phyloP scores from a whole-genome alignment of 257 asterid species.

The Solanum ossicruentum region DNA sequence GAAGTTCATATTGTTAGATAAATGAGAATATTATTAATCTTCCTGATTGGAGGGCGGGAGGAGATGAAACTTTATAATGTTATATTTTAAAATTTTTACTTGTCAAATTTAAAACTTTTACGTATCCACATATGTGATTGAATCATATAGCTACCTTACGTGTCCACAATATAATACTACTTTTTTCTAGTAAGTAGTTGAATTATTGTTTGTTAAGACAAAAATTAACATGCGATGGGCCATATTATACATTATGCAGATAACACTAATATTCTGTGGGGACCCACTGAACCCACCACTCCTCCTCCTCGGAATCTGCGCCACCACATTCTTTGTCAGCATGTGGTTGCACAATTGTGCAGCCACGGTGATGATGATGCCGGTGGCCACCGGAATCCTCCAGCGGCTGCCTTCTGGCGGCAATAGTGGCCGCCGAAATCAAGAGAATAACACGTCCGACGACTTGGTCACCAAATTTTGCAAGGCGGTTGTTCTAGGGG shows the following conservation, averaged over 20 bases:
- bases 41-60: not conserved
- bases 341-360: slow-evolving; percentile 99
- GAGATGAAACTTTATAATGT: not conserved
- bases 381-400: slow-evolving; percentile 81
- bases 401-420: slow-evolving; percentile 43
- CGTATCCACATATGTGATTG: not conserved
- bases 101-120: too few species aligned
- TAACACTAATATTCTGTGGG: slow-evolving; percentile 66
- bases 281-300: slow-evolving; percentile 74
- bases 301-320: slow-evolving; percentile 72
- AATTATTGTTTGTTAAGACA: not conserved
- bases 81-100: too few species aligned
- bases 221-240: not conserved
- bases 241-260: slow-evolving; percentile 21
- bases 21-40: too few species aligned
- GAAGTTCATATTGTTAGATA: not conserved
- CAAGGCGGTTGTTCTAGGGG: slow-evolving; percentile 84
- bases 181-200: not conserved
- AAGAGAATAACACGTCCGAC: not conserved
- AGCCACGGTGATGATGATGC: slow-evolving; percentile 91
- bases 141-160: not conserved
- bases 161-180: not conserved
- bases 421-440: not conserved
- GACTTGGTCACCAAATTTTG: slow-evolving; percentile 38
- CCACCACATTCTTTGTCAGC: slow-evolving; percentile 80